Conservation (phyloP, 1,284 basidiomycete genomes). For the Tylopilus sp. region DNA sequence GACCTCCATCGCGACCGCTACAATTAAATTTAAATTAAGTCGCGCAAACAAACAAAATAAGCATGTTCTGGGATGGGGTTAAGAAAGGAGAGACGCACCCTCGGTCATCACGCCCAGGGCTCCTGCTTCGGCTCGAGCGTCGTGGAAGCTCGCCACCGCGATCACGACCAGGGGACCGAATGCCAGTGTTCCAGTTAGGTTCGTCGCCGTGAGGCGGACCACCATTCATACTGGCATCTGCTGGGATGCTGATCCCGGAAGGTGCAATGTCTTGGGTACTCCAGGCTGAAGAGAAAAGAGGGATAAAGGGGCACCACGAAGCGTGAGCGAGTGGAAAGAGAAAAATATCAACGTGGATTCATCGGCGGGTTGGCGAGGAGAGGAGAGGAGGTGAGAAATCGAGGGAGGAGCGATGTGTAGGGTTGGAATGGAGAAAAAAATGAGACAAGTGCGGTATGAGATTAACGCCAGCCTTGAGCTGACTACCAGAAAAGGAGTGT, state of each 20-base stretch:
- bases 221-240: constrained; percentile 50
- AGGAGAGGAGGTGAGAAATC: constrained; percentile 15
- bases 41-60: background rate
- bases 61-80: constrained; percentile 2
- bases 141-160: constrained; percentile 49
- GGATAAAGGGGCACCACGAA: constrained; percentile 11
- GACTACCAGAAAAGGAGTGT: constrained; percentile 23
- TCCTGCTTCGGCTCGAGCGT: constrained; percentile 68
- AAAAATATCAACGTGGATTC: constrained; percentile 34
- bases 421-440: constrained; percentile 8
- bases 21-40: background rate
- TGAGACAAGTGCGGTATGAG: constrained; percentile 14
- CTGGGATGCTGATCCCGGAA: constrained; percentile 66
- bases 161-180: constrained; percentile 48
- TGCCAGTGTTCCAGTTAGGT: constrained; percentile 39
- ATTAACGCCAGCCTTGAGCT: constrained; percentile 32
- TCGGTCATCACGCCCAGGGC: constrained; percentile 54
- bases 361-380: constrained; percentile 29
- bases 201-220: constrained; percentile 42
- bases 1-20: constrained; percentile 35
- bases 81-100: constrained; percentile 40
- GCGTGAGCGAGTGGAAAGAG: constrained; percentile 21
- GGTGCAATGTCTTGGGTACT: constrained; percentile 75
- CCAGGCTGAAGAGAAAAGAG: constrained; percentile 52
- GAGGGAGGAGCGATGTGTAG: background rate